Conservation (phyloP, 768 basidiomycete species). For the Tricholoma flavovirens region DNA sequence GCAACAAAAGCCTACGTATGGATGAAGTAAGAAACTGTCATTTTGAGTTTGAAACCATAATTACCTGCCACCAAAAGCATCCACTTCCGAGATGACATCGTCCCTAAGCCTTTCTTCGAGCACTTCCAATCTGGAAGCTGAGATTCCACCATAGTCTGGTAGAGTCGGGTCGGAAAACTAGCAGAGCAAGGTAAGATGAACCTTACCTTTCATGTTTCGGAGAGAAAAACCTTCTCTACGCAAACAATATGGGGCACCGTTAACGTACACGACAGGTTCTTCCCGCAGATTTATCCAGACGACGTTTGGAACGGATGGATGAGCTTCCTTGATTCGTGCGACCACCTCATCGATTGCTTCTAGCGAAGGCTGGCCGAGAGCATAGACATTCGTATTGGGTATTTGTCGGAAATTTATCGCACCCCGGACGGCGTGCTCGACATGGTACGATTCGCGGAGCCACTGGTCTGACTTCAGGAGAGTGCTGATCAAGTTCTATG, state of each 20-base stretch:
- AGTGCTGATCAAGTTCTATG: slow-evolving; percentile 42
- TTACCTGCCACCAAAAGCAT: slow-evolving; percentile 77
- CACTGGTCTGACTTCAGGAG: slow-evolving; percentile 93
- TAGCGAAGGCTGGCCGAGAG: slow-evolving; percentile 87
- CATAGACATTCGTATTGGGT: slow-evolving; percentile 76
- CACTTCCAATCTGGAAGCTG: slow-evolving; percentile 79
- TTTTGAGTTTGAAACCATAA: neutral
- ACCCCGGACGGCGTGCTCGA: slow-evolving; percentile 74
- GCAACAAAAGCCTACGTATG: slow-evolving; percentile 64
- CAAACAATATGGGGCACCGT: slow-evolving; percentile 87
- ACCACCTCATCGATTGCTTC: slow-evolving; percentile 85
- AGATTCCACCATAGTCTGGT: slow-evolving; percentile 92
- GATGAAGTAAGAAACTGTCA: neutral
- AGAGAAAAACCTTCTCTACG: slow-evolving; percentile 81
- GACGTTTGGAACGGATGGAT: slow-evolving; percentile 57
- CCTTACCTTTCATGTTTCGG: slow-evolving; percentile 85
- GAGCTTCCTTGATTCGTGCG: slow-evolving; percentile 48
- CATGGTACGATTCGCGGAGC: slow-evolving; percentile 64
- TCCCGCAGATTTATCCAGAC: slow-evolving; percentile 94
- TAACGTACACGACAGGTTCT: slow-evolving; percentile 88
- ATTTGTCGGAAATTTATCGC: slow-evolving; percentile 92
- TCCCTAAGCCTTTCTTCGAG: slow-evolving; percentile 86
- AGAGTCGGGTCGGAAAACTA: neutral
- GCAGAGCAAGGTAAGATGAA: neutral
- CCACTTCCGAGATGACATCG: slow-evolving; percentile 82